Evolutionary conservation across 1,139 yeast species (phyloP), one percentile per base, ranked within the genome.

Genomic region (Candida glucosophila): DNA sequence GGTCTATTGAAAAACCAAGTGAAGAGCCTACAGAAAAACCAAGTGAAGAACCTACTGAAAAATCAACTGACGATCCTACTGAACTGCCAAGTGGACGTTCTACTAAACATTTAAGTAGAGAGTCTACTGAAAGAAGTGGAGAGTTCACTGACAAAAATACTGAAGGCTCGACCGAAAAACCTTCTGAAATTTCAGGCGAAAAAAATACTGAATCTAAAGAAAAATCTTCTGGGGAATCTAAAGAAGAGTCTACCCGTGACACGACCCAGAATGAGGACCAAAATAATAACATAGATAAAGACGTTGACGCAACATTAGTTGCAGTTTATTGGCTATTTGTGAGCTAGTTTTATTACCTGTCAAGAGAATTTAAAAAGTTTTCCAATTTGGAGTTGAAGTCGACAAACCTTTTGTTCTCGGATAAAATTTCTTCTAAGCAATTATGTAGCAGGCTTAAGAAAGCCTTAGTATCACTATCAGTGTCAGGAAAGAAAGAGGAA

Each of bases 291-390:
- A n/a, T n/a, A n/a, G n/a, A n/a, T n/a, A n/a, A n/a, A n/a, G n/a
- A n/a, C 4, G 14, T 19, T 11, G 14, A 17, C 12, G 13, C 34
- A 15, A 33, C 43, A 8, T 36, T 55, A 26, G 32, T 57, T 10
- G 39, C 58, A 9, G 39, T 56, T 8, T 55, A 47, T 30, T 57
- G 63, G 61, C 28, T 57, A 14, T 51, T 34, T 33, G 44, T 47
- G 17, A 44, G 43, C 20, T 48, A 32, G 40, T 7, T 34, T 32
- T 6, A 36, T 27, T 28, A 56, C n/a, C 30, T n/a, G 30, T 31
- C 14, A 29, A 23, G 3, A n/a, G n/a, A n/a, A n/a, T n/a, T n/a
- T n/a, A n/a, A n/a, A n/a, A n/a, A n/a, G n/a, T n/a, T n/a, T n/a
- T n/a, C n/a, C n/a, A n/a, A n/a, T n/a, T n/a, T n/a, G n/a, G n/a